Conservation (phyloP, 257 asterid species). For the Linaria vulgaris region DNA sequence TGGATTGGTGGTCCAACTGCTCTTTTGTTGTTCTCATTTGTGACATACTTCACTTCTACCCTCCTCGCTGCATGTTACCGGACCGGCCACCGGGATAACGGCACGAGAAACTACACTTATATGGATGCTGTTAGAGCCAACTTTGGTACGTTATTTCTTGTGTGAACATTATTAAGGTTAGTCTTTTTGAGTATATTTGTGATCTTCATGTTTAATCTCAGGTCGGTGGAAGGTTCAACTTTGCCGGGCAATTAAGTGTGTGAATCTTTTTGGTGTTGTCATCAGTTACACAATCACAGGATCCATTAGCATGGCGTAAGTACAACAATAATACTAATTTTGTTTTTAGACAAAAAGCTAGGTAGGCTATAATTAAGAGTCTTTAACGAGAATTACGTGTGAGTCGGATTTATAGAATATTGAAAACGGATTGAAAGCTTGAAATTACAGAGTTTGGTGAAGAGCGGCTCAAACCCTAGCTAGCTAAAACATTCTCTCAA, state of each 20-base stretch:
- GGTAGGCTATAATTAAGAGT: too few relatives aligned
- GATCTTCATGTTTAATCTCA: too few relatives aligned
- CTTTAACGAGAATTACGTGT: too few relatives aligned
- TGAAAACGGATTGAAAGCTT: too few relatives aligned
- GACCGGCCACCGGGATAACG: slow-evolving; percentile 59
- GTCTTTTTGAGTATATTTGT: not conserved
- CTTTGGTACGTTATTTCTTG: slow-evolving; percentile 46
- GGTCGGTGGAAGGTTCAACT: slow-evolving; percentile 60
- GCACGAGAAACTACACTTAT: slow-evolving; percentile 74
- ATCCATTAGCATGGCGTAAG: slow-evolving; percentile 83
- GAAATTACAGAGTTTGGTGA: too few relatives aligned
- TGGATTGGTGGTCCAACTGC: slow-evolving; percentile 84
- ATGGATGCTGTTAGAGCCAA: slow-evolving; percentile 81
- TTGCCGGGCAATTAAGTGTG: slow-evolving; percentile 70
- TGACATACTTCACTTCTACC: slow-evolving; percentile 69
- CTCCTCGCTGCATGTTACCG: slow-evolving; percentile 75
- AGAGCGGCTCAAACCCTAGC: too few relatives aligned
- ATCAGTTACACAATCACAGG: slow-evolving; percentile 79
- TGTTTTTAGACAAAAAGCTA: too few relatives aligned
- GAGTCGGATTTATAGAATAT: too few relatives aligned
- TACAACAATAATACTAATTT: too few relatives aligned
- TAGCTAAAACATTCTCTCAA: too few relatives aligned
- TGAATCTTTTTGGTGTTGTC: slow-evolving; percentile 65
- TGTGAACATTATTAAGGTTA: too few relatives aligned
- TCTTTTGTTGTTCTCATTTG: slow-evolving; percentile 53